Evolutionary conservation across 257 asterid genomes (phyloP), one percentile per base, ranked within the genome.

Genomic region (Solanum pinnatisectum): DNA sequence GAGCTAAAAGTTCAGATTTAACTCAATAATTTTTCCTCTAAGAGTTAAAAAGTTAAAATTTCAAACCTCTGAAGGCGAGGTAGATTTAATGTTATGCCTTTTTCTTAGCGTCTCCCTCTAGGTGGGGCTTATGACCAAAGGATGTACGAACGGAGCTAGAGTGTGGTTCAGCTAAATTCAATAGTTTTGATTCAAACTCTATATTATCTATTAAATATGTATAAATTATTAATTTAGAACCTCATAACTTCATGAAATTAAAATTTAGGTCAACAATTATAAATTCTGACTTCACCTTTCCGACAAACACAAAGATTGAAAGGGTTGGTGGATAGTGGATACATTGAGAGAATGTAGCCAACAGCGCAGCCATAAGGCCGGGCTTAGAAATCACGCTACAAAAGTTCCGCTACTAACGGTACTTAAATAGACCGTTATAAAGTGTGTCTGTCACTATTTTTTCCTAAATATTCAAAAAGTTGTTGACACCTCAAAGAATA

Each of bases 221-320:
- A 56, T 0, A 8, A 20, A 56, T 2, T 7, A 7, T 20, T 1
- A 56, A 7, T 56, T 6, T 3, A 2, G 3, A 56, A 56, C 0
- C 5, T 20, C 2, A 3, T 1, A 56, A 56, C 5, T 56, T 56
- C 0, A 1, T 56, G 6, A 52, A 56, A 20, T 56, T 56, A 56
- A 6, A 56, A 1, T 18, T 1, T 0, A 6, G 1, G 0, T 18
- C 9, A 18, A 1, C 6, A 6, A 56, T 56, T 7, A 18, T 20
- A 20, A 8, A 56, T 18, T 20, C 0, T 18, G 25, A 56, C 10
- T 56, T 56, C 4, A 18, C 2, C n/a, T 56, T 3, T 0, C 14
- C 8, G 0, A 36, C 59, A 0, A 4, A 18, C 2, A 0, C 0
- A 0, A 3, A 3, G 0, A 56, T 7, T 20, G 25, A 0, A 20